Evolutionary conservation across 768 basidiomycete genomes (phyloP).

Genomic region (Galerina sulciceps): DNA sequence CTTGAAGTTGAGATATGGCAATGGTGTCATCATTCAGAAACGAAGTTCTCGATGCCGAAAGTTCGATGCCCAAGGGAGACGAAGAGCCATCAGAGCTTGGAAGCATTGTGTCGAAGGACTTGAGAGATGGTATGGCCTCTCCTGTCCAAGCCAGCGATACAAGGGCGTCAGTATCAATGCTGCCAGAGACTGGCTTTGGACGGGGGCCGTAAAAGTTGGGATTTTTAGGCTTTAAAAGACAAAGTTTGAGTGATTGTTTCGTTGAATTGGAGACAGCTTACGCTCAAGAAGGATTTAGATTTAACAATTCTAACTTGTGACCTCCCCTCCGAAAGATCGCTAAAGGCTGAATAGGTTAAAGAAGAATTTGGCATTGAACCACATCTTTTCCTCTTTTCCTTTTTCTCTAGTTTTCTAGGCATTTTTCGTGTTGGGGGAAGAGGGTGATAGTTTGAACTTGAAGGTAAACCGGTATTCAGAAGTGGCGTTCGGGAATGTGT

Average conservation of each 20-base stretch:
- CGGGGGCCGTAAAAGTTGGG: constrained; percentile 16
- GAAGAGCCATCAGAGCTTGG: constrained; percentile 6
- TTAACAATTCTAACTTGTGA: constrained; percentile 4
- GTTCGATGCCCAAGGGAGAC: not conserved
- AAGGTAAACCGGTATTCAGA: constrained; percentile 7
- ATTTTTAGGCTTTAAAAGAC: constrained; percentile 14
- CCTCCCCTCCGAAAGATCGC: not conserved
- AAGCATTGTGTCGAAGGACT: constrained; percentile 11
- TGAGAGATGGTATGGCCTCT: constrained; percentile 16
- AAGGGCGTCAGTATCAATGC: constrained; percentile 31
- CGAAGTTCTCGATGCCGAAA: not conserved
- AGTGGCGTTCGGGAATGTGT: constrained; percentile 23
- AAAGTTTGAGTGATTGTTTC: not conserved
- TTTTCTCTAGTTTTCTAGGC: constrained; percentile 27
- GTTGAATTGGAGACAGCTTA: constrained; percentile 2
- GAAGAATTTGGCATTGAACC: constrained; percentile 11
- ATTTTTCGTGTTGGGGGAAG: constrained; percentile 12
- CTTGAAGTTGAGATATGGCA: not conserved
- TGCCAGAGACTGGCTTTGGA: constrained; percentile 23
- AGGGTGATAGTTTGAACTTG: constrained; percentile 15
- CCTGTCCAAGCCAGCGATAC: constrained; percentile 37
- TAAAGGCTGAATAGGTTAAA: not conserved
- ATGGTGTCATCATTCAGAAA: not conserved
- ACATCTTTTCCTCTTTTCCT: constrained; percentile 14
- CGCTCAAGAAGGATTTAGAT: constrained; percentile 16